A percentile compares a stretch with the other conserved stretches of the same genome.
phyloP scores from a whole-genome alignment of 2,329 filamentous ascomycete genomes.

The Tolypocladium inflatum region DNA sequence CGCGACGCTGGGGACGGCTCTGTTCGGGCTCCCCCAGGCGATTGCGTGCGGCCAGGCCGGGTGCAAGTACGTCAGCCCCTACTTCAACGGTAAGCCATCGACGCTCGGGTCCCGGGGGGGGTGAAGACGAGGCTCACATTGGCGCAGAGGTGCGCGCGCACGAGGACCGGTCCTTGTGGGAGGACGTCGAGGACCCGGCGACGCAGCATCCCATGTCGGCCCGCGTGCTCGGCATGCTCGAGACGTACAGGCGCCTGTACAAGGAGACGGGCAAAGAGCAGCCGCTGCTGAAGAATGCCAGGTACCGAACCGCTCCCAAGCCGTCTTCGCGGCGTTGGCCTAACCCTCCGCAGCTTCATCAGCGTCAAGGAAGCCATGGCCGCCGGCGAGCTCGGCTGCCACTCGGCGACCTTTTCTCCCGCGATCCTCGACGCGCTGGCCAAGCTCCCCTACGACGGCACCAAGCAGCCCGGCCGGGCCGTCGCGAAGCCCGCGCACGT shows the following conservation, averaged over 20 bases:
- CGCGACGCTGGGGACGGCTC: slow-evolving; percentile 34
- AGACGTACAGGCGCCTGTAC: slow-evolving; percentile 34
- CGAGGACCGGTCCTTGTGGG: slow-evolving; percentile 32
- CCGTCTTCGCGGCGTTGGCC: not conserved
- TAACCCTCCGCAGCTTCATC: not conserved
- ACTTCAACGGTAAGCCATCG: slow-evolving; percentile 31
- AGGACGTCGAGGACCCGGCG: slow-evolving; percentile 34
- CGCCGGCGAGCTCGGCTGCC: slow-evolving; percentile 32
- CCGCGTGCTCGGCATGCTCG: slow-evolving; percentile 36
- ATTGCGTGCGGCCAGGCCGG: slow-evolving; percentile 38
- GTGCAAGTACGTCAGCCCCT: slow-evolving; percentile 38
- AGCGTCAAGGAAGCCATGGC: not conserved
- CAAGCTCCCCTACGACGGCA: slow-evolving; percentile 24
- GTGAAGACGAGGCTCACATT: not conserved
- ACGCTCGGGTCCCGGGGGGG: not conserved
- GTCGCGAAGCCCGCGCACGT: slow-evolving; percentile 29
- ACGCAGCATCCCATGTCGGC: slow-evolving; percentile 36
- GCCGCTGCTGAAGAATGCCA: slow-evolving; percentile 36
- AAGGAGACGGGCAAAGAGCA: slow-evolving; percentile 37
- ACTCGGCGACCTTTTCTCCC: slow-evolving; percentile 33
- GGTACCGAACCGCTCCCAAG: slow-evolving; percentile 1
- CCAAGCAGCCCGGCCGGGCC: slow-evolving; percentile 26
- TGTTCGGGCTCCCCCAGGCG: slow-evolving; percentile 37
- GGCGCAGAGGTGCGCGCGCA: slow-evolving; percentile 31
- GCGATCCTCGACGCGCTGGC: slow-evolving; percentile 27